Base-by-base conservation (phyloP, 2,329 filamentous ascomycete species). In the Penicillium sp. region DNA sequence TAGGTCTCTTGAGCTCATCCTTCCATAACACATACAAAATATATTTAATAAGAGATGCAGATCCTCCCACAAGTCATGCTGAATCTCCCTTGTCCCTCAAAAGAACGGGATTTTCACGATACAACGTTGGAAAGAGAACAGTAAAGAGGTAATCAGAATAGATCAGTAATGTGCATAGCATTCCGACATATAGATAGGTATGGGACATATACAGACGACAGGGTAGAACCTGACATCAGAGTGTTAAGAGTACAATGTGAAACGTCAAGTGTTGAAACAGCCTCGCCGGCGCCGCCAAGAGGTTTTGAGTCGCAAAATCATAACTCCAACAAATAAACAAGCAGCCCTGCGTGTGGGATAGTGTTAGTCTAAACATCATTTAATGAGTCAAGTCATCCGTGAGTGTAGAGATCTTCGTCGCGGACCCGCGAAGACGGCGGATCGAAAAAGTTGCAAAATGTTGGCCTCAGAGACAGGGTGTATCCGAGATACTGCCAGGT, bases 181-280 rank as follows among this genome's bases (percentile, higher is more conserved):
- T 52, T 53, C 38, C 20, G 43, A 39, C 51, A 45, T 48, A 53
- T 53, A 38, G 41, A 47, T 42, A 38, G 44, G 41, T 42, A 38
- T 44, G 41, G 48, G 38, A 55, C 48, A 61, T 56, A 53, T 51
- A 54, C 48, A 54, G 27, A 46, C 3, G 48, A 41, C 24, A 46
- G 33, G n/a, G 39, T 43, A 38, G 22, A 48, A 45, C 47, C 43
- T 45, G 31, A 46, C 27, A 48, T 58, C 44, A 53, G 31, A 5
- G 35, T 52, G 41, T 55, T 54, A 47, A 57, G 40, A 48, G 50
- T 52, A 57, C 44, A 55, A 31, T 50, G 39, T 51, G 49, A 50
- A 57, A 55, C 43, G 16, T 59, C 51, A 61, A 60, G 57, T 64
- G 62, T 63, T 64, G 61, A 64, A 64, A 63, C 55, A 59, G 50